Percentiles rank a stretch among this genome's conserved stretches.
Conservation (phyloP, 805 yeast genomes). For the Kregervanrija delftensis region DNA sequence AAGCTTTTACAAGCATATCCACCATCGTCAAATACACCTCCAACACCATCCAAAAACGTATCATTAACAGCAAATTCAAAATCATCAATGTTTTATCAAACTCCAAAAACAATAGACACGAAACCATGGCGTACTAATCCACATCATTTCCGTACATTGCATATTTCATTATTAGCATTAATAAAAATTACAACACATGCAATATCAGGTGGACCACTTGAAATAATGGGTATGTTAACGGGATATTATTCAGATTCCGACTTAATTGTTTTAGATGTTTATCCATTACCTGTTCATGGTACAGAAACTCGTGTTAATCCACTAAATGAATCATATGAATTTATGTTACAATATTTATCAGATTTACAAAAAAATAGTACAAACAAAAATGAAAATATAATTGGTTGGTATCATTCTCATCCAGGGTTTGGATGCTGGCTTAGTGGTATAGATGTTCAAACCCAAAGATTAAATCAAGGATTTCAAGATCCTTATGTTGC, state of each 20-base stretch:
- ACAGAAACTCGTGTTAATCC: constrained; percentile 96
- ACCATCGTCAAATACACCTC: too few species aligned
- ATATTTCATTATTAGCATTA: constrained; percentile 65
- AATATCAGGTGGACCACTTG: constrained; percentile 75
- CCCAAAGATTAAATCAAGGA: constrained; percentile 77
- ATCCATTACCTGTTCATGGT: constrained; percentile 88
- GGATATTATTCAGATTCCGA: constrained; percentile 54
- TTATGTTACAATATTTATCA: constrained; percentile 79
- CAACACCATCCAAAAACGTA: too few species aligned
- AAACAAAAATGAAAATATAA: constrained; percentile 54
- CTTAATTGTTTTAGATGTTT: constrained; percentile 72
- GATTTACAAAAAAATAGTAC: constrained; percentile 39
- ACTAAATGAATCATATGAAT: constrained; percentile 88
- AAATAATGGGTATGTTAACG: constrained; percentile 91
- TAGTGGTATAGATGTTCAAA: constrained; percentile 86
- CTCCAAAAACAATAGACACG: too few species aligned
- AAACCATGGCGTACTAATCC: constrained; percentile 56
- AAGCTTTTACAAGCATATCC: too few species aligned
- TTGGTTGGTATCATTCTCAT: constrained; percentile 97
- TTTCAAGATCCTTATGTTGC: constrained; percentile 92
- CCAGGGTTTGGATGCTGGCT: constrained; percentile 98
- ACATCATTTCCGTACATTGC: constrained; percentile 52
- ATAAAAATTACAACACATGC: constrained; percentile 78
- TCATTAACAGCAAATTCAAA: too few species aligned
- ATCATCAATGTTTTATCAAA: too few species aligned